Base-by-base conservation (phyloP, 805 yeast species). In the Cyberlindnera euphorbiiphila region DNA sequence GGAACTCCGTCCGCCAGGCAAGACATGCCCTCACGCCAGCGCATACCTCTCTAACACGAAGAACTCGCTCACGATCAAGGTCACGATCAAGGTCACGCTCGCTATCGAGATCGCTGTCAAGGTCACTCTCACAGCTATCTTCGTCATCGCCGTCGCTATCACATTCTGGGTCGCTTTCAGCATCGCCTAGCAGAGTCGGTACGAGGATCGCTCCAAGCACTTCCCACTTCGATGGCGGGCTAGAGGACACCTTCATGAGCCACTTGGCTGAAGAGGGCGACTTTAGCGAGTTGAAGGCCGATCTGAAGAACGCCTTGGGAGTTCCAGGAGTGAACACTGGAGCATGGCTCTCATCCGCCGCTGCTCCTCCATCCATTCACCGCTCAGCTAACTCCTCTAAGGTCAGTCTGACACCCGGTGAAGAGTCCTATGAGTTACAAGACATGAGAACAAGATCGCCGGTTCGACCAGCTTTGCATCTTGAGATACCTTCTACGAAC, bases 241-340 rank as follows among this genome's bases (percentile, higher is more conserved):
- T n/a, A n/a, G 43, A 38, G 4, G 18, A 32, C 16, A 40, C 47
- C 8, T 42, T 43, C 22, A 39, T 49, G 33, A 37, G 30, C 25
- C 34, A 36, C 6, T 33, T 49, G 11, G 39, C 35, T 11, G 49
- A 42, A 4, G 41, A 23, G 15, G 42, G 34, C 2, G 49, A 45
- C 9, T 28, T 49, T 4, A n/a, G 17, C 2, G 39, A 35, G 6
- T 29, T 52, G 32, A 49, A 46, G 14, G 37, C 22, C 5, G 57
- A 49, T 21, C 37, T 52, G n/a, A 50, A 36, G 31, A 41, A 27
- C n/a, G 55, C 57, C 4, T 29, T 51, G 2, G 39, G 41, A 13
- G 50, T 45, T 12, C 37, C 38, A 11, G 42, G 28, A 5, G 20
- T 23, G 8, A 21, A 31, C 6, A 25, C 40, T 8, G 55, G 53